Evolutionary conservation across 345 rosid genomes (phyloP).

Genomic region (Gossypium herbaceum): DNA sequence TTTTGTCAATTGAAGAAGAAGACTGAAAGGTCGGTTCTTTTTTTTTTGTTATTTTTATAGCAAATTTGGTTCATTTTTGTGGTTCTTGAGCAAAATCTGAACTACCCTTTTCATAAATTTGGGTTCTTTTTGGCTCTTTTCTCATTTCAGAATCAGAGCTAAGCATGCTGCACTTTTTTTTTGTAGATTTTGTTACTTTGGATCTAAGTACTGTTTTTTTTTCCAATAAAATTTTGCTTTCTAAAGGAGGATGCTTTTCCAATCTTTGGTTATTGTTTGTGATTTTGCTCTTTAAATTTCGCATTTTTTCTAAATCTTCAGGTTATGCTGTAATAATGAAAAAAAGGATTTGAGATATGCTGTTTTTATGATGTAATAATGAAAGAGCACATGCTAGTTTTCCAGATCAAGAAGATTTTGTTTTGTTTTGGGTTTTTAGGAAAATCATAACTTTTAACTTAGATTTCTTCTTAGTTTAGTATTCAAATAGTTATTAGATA

Average conservation of each 20-base stretch:
- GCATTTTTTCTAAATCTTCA: not conserved
- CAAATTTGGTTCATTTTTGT: not conserved
- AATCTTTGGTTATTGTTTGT: not conserved
- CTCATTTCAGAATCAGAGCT: not conserved
- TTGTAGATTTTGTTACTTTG: not conserved
- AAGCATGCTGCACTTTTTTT: not conserved
- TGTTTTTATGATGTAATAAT: not conserved
- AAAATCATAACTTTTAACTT: not conserved
- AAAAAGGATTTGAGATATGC: not conserved
- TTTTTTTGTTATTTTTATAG: not conserved
- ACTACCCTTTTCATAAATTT: not conserved
- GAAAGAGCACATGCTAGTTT: not conserved
- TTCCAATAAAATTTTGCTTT: not conserved
- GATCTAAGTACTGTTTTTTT: not conserved
- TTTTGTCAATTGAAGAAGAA: not conserved
- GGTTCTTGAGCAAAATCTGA: constrained; percentile 1
- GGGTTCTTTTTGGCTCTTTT: not conserved
- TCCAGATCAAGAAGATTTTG: not conserved
- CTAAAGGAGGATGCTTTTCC: not conserved
- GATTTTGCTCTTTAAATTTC: not conserved
- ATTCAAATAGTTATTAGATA: not conserved
- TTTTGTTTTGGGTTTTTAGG: constrained; percentile 1
- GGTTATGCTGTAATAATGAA: not conserved
- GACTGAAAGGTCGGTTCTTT: constrained; percentile 3
- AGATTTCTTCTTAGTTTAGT: not conserved